Conservation (phyloP, 495 filamentous ascomycete genomes). For the Penicillium desertorum region DNA sequence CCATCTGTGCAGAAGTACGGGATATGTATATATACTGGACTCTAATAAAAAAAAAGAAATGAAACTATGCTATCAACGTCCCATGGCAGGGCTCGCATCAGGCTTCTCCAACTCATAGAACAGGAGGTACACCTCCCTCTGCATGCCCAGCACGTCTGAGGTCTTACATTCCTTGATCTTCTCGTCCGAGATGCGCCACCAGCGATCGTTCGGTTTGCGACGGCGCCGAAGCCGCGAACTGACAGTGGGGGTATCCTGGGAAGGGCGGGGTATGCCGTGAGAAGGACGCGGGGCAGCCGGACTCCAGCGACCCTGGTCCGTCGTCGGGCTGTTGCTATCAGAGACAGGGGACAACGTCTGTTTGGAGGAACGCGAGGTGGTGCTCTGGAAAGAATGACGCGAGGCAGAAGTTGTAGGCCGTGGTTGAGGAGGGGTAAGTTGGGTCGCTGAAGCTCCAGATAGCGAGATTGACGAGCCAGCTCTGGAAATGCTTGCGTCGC, state of each 20-base stretch:
- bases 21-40: background rate
- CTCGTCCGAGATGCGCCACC: conserved; percentile 99
- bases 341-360: conserved; percentile 21
- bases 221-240: conserved; percentile 49
- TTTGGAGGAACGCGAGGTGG: conserved; percentile 34
- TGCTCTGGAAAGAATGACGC: conserved; percentile 40
- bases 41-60: background rate
- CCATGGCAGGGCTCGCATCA: conserved; percentile 15
- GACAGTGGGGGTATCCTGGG: conserved; percentile 22
- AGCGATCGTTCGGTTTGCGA: conserved; percentile 67
- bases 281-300: conserved; percentile 31
- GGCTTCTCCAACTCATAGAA: conserved; percentile 83
- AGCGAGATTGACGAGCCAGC: conserved; percentile 44
- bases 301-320: conserved; percentile 31
- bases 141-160: conserved; percentile 86
- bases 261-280: conserved; percentile 28
- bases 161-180: conserved; percentile 94
- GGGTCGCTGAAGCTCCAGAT: conserved; percentile 34
- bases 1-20: background rate
- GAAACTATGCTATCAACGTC: conserved; percentile 1
- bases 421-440: conserved; percentile 33
- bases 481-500: conserved; percentile 32
- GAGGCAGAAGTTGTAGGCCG: conserved; percentile 43
- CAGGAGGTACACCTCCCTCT: conserved; percentile 90
- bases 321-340: conserved; percentile 31